phyloP scores from a whole-genome alignment of 306 rosid species.

The Rosa persica region DNA sequence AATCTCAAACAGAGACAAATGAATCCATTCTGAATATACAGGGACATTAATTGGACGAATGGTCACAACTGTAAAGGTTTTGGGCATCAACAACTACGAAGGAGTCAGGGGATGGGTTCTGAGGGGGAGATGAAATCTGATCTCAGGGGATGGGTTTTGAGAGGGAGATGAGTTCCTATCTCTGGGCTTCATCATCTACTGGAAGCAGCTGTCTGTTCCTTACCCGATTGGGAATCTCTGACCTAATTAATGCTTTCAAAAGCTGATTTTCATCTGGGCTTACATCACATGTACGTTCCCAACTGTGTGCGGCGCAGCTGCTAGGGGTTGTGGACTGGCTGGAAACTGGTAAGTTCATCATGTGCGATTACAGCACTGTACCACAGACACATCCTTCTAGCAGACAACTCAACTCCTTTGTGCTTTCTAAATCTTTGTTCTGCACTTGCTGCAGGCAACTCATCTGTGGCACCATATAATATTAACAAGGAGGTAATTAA shows the following conservation, averaged over 20 bases:
- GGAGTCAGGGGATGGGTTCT: too few relatives aligned
- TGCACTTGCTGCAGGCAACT: neutral
- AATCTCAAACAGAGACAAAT: constrained; percentile 34
- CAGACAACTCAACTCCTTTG: neutral
- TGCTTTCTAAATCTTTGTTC: too few relatives aligned
- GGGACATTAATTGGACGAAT: constrained; percentile 69
- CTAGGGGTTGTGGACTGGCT: neutral
- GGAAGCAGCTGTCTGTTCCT: neutral
- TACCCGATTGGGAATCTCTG: neutral
- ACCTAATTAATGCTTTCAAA: neutral
- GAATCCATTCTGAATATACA: constrained; percentile 85
- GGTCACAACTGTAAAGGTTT: constrained; percentile 42
- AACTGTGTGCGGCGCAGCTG: neutral
- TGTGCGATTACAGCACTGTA: neutral
- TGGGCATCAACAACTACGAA: too few relatives aligned
- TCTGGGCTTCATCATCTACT: neutral
- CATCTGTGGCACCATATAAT: neutral
- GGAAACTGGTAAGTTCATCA: too few relatives aligned
- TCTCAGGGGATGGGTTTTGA: neutral
- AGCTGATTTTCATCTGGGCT: neutral
- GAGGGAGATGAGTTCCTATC: neutral
- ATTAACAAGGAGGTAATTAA: neutral
- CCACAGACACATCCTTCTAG: neutral
- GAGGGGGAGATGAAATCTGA: neutral
- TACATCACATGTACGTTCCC: neutral